These are phyloP conservation scores for Glomus cerebriforme DNA, from an alignment of 192 early-diverging fungal species.

Conservation along the genomic window DNA sequence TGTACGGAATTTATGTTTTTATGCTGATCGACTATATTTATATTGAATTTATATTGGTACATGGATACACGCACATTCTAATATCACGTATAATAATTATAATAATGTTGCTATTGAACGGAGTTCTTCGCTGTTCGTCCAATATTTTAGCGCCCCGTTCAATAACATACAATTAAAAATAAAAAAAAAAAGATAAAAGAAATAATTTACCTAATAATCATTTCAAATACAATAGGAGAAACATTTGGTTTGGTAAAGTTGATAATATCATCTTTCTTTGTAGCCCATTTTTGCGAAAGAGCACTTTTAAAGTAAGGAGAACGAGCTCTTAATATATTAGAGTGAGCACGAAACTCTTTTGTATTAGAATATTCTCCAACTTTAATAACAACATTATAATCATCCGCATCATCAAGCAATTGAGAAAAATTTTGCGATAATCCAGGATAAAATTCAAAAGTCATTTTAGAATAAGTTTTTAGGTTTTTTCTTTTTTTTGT, in stretches of 20 bases:
- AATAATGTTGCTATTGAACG: too few species aligned
- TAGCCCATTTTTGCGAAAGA: neutral
- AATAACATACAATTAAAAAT: neutral
- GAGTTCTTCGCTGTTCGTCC: too few species aligned
- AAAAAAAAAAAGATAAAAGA: neutral
- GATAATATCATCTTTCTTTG: neutral
- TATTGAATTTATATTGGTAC: too few species aligned
- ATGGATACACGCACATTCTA: too few species aligned
- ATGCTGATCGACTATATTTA: too few species aligned
- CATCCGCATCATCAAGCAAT: constrained; percentile 11
- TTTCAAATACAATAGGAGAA: constrained; percentile 12
- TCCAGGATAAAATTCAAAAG: neutral
- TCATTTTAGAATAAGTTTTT: neutral
- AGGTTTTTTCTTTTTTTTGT: too few species aligned
- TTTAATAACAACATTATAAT: constrained; percentile 16
- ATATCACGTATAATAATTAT: too few species aligned
- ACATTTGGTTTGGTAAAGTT: constrained; percentile 29
- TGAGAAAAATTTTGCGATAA: constrained; percentile 7
- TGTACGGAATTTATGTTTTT: too few species aligned
- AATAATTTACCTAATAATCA: constrained; percentile 11
- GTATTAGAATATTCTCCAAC: neutral
- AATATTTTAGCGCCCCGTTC: too few species aligned
- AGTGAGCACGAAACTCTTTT: constrained; percentile 16
- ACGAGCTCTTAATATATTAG: neutral
- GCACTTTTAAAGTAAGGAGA: constrained; percentile 8